Evolutionary conservation across 2,329 filamentous ascomycete genomes (phyloP), one percentile per base, ranked within the genome.

Genomic region (Capronia epimyces): DNA sequence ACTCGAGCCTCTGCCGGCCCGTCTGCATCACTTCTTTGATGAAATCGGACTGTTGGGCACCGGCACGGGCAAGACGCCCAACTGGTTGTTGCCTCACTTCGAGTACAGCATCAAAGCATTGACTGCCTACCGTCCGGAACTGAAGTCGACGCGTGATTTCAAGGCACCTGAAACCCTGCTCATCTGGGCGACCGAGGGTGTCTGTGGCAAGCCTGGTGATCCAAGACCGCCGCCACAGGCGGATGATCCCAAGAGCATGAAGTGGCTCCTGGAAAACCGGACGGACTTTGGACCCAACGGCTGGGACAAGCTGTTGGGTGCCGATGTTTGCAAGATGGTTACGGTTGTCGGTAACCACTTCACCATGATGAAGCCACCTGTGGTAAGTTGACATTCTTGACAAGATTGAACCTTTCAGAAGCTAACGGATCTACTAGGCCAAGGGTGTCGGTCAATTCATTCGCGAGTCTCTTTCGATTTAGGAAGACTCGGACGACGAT

Each of bases 1-100:
- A 6, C 79, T 89, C 6, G 81, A 87, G 67, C 81, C 81, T 16
- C 76, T 86, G 1, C 86, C 86, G 2, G 64, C 67, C 16, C 69
- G 70, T 25, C 66, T 78, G 13, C 75, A 77, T 61, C 66, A 72
- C 50, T 76, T 74, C 66, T 76, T 74, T 57, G 68, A 74, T 50
- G 64, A 65, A 7, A 67, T 75, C 37, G 71, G 71, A 21, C 64
- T 78, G 34, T 73, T 78, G 47, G 73, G 72, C 12, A 67, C 69
- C 36, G 70, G 69, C 43, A 69, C 69, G 29, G 63, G 65, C 20
- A 69, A 68, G 40, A 67, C 70, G 4, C 75, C 75, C 1, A 67
- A 66, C 36, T 77, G 74, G 74, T 65, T 78, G 22, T 66, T 75
- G 2, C 73, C 74, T 16, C 75, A 78, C 60, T 78, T 78, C 65